Evolutionary conservation across 148 eudicot species (phyloP).

Genomic region (Cornus florida): DNA sequence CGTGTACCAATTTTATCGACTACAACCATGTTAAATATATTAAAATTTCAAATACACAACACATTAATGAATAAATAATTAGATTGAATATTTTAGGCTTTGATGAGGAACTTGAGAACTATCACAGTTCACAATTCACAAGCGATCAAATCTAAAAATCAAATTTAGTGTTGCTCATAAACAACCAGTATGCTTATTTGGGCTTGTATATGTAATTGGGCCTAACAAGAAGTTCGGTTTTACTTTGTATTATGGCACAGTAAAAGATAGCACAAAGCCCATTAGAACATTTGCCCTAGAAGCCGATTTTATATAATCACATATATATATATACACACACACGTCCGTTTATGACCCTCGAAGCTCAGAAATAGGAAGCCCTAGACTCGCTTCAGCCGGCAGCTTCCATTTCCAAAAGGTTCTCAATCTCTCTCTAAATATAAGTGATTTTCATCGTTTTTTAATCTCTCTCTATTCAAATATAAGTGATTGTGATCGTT

Average conservation of each 20-base stretch:
- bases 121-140: too few species aligned
- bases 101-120: too few species aligned
- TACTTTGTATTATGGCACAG: not conserved
- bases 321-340: too few species aligned
- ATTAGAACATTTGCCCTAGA: not conserved
- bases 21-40: too few species aligned
- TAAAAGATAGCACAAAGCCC: not conserved
- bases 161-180: too few species aligned
- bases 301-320: too few species aligned
- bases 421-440: not conserved
- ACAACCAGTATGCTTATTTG: not conserved
- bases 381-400: conserved; percentile 8
- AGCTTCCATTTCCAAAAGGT: not conserved
- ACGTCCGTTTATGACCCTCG: not conserved
- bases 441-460: not conserved
- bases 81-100: too few species aligned
- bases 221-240: not conserved
- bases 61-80: too few species aligned
- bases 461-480: not conserved
- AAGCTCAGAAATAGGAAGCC: not conserved
- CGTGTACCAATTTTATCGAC: too few species aligned
- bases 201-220: not conserved
- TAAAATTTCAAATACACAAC: too few species aligned
- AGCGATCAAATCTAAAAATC: too few species aligned
- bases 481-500: not conserved